Evolutionary conservation across 129 eudicot species (phyloP).

Genomic region (Glebionis coronaria): DNA sequence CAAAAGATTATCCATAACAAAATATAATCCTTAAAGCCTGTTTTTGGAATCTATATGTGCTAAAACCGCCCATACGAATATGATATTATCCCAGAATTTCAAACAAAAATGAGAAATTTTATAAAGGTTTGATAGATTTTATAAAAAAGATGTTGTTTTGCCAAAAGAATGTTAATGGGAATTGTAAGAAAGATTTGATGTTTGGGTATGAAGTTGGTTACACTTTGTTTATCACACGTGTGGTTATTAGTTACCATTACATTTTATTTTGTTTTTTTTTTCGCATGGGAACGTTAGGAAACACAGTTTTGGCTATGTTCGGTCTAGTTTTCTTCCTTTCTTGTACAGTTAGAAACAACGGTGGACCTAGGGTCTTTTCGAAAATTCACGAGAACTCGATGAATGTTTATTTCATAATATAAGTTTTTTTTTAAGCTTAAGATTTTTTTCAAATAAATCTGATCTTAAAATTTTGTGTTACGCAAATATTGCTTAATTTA

Average conservation of each 20-base stretch:
- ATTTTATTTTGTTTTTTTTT: neutral
- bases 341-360: no score
- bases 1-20: constrained; percentile 53
- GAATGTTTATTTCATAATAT: no score
- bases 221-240: constrained; percentile 20
- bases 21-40: constrained; percentile 16
- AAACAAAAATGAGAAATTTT: neutral
- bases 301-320: neutral
- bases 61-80: constrained; percentile 31
- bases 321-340: no score
- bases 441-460: no score
- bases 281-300: neutral
- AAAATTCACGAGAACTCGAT: no score
- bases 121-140: neutral
- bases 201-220: constrained; percentile 8
- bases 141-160: neutral
- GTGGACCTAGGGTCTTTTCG: no score
- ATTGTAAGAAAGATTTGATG: neutral
- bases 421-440: no score
- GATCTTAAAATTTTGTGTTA: no score
- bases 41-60: constrained; percentile 19
- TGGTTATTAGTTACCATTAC: constrained; percentile 9
- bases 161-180: no score
- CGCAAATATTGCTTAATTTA: no score
- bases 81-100: constrained; percentile 6